Evolutionary conservation across 495 filamentous ascomycete genomes (phyloP).

Genomic region (Penicillium daleae): DNA sequence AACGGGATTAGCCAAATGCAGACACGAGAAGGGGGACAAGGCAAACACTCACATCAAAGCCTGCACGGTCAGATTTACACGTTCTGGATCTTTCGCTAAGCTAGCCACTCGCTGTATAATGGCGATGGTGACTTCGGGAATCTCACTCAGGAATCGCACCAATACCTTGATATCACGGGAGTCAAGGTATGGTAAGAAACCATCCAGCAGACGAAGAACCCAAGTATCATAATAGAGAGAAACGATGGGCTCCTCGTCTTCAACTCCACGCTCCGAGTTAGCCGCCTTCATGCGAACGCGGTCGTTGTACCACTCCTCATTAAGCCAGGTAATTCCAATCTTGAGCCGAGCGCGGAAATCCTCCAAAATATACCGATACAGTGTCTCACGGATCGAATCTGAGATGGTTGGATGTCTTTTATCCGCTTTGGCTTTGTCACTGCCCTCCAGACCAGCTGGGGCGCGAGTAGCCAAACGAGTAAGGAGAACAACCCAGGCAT

Average conservation of each 20-base stretch:
- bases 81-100: constrained; percentile 86
- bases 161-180: constrained; percentile 78
- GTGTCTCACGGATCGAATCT: constrained; percentile 72
- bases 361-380: constrained; percentile 83
- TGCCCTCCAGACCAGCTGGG: constrained; percentile 65
- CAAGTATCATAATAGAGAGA: constrained; percentile 76
- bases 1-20: neutral
- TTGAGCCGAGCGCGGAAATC: constrained; percentile 90
- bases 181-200: constrained; percentile 85
- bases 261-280: constrained; percentile 39
- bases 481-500: constrained; percentile 89
- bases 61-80: constrained; percentile 64
- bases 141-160: constrained; percentile 87
- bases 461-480: constrained; percentile 84
- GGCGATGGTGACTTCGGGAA: constrained; percentile 73
- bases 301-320: constrained; percentile 98
- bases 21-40: neutral
- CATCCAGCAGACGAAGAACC: constrained; percentile 78
- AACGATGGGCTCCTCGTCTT: constrained; percentile 37
- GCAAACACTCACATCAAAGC: constrained; percentile 57
- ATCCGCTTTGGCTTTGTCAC: constrained; percentile 37
- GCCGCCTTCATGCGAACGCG: constrained; percentile 59
- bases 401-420: constrained; percentile 49
- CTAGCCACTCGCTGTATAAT: constrained; percentile 76
- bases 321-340: constrained; percentile 86